phyloP scores from a whole-genome alignment of 352 stramenopile species.

The Phytophthora syringae region DNA sequence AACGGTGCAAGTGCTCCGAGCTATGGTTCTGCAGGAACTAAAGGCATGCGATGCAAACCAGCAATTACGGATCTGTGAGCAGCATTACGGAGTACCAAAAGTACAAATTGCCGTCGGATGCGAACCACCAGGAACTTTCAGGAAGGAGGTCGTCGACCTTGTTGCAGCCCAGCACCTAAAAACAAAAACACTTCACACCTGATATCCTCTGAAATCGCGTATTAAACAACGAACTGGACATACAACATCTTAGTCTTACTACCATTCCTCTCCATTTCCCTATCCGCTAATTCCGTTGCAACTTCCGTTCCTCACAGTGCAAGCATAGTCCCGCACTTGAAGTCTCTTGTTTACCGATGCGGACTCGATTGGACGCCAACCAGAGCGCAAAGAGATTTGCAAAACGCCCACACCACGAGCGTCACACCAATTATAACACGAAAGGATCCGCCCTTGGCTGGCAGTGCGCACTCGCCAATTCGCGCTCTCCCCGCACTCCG shows the following conservation, averaged over 20 bases:
- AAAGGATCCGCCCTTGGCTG: conserved; percentile 11
- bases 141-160: conserved; percentile 13
- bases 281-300: not conserved
- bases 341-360: conserved; percentile 7
- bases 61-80: too few relatives aligned
- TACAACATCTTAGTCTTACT: not conserved
- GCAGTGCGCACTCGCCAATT: conserved; percentile 24
- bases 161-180: not conserved
- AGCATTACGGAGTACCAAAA: too few relatives aligned
- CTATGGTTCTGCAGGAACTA: too few relatives aligned
- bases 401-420: not conserved
- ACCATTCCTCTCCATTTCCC: not conserved
- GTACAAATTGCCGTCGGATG: too few relatives aligned
- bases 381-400: not conserved
- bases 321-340: conserved; percentile 1
- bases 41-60: too few relatives aligned
- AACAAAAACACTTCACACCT: not conserved
- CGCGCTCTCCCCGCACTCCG: not conserved
- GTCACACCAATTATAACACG: conserved; percentile 12
- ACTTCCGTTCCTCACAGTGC: not conserved
- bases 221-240: not conserved
- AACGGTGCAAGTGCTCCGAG: too few relatives aligned
- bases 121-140: conserved; percentile 7
- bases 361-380: conserved; percentile 28
- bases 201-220: conserved; percentile 5